Evolutionary conservation across 2,329 filamentous ascomycete species (phyloP), one percentile per base, ranked within the genome.

Genomic region (Waltergamsia citrina): DNA sequence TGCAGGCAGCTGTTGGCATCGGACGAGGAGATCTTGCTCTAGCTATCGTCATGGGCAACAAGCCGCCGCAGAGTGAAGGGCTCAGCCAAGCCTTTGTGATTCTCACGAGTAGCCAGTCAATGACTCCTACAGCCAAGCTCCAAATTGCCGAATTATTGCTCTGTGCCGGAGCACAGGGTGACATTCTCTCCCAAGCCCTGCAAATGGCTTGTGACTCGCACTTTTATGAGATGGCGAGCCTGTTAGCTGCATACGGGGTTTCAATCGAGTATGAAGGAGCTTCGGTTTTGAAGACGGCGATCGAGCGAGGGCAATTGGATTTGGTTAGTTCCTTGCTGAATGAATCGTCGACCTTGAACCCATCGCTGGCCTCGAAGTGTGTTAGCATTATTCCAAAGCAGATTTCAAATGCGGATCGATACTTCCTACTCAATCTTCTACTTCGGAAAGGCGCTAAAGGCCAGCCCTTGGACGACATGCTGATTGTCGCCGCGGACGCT

Each of bases 141-240:
- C 60, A 61, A 3, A 54, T 78, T 40, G 59, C 68, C 0, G 72
- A 79, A 45, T 53, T 74, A 3, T 46, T 80, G 2, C 57, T 80
- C 2, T 76, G 73, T 34, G 72, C 69, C 2, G 74, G 74, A 0
- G 72, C 73, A 2, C 55, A 60, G 10, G 74, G 74, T 2, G 63
- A 71, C 11, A 53, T 59, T 1, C 52, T 72, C 1, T 61, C 69
- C 0, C 51, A 56, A 20, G 69, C 66, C 0, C 53, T 78, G 1
- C 51, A 67, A 6, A 55, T 65, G 21, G 67, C 71, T 1, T 67
- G 64, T 33, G 54, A 61, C 6, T 59, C 58, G 3, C 63, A 67
- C 28, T 74, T 69, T 38, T 59, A 67, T 36, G 68, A 73, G 26
- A 69, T 77, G 64, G 64, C 71, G 3, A 55, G 53, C 24, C 52